Evolutionary conservation across 2,329 filamentous ascomycete genomes (phyloP).

Genomic region (Rhexocercosporidium sp.): DNA sequence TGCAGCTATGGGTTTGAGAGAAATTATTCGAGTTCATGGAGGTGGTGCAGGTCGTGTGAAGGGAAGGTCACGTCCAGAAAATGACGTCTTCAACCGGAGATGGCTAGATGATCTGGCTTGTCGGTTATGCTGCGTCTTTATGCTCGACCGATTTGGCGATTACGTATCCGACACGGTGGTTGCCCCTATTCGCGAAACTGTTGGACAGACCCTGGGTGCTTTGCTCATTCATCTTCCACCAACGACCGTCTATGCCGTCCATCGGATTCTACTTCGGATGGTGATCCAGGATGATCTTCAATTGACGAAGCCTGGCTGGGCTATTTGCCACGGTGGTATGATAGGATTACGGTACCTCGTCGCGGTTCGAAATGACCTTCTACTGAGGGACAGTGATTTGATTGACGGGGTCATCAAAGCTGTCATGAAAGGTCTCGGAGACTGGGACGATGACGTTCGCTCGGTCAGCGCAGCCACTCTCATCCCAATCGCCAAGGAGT

Average conservation of each 20-base stretch:
- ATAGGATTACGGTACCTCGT: conserved; percentile 94
- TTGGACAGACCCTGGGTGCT: conserved; percentile 91
- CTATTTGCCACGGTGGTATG: conserved; percentile 97
- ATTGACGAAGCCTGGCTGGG: conserved; percentile 80
- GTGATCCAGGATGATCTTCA: conserved; percentile 88
- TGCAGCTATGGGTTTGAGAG: conserved; percentile 91
- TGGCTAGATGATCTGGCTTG: conserved; percentile 98
- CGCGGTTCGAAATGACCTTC: conserved; percentile 88
- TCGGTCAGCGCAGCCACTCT: conserved; percentile 97
- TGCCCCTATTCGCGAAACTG: conserved; percentile 92
- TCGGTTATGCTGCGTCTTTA: conserved; percentile 91
- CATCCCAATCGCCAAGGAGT: conserved; percentile 94
- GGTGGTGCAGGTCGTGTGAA: conserved; percentile 80
- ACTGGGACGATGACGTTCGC: conserved; percentile 93
- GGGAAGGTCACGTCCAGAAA: conserved; percentile 73
- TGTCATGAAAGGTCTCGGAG: conserved; percentile 92
- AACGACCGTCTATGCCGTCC: conserved; percentile 81
- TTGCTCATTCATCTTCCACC: conserved; percentile 83
- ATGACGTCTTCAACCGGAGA: conserved; percentile 77
- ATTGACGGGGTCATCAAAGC: conserved; percentile 92
- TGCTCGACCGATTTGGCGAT: conserved; percentile 96
- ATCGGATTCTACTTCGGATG: conserved; percentile 83
- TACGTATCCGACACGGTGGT: conserved; percentile 98
- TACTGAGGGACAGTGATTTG: conserved; percentile 81
- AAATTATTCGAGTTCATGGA: conserved; percentile 91